Evolutionary conservation across 2,329 filamentous ascomycete species (phyloP), one percentile per base, ranked within the genome.

Genomic region (Cladophialophora psammophila): DNA sequence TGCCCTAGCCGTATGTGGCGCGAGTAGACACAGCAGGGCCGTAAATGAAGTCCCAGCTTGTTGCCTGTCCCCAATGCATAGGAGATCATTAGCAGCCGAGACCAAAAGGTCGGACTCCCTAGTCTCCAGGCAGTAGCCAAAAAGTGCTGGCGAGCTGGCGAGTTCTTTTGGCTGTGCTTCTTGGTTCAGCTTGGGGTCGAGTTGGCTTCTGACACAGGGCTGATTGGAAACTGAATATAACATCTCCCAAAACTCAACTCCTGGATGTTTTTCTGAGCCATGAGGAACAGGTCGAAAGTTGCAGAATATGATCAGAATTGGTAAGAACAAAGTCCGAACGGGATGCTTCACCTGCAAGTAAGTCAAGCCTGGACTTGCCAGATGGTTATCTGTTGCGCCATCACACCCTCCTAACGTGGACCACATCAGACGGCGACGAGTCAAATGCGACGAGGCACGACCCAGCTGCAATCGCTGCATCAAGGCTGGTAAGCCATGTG

Each of bases 371-470:
- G 2, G 20, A 5, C 26, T 13, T 12, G 8, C 35, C 36, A 50
- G 9, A 32, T 45, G 13, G 53, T n/a, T 34, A 13, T 20, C n/a
- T 36, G 26, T 26, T 50, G 45, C 45, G 2, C 3, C 45, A 50
- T 50, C 9, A 18, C 31, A 52, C 20, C 20, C 34, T 59, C 8
- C 34, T 50, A 40, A 58, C 34, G 38, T 52, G 8, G 18, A 5
- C 15, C 18, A 5, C 36, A 61, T 20, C 18, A 70, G 69, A 52
- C 56, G 57, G 3, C 58, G 70, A 45, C 55, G 64, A 20, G 69
- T 76, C 31, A 76, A 76, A 67, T 76, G 75, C 55, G 75, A 74
- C 60, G 75, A 76, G 61, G 68, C 65, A 8, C 72, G 68, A 2
- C 75, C 75, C 12, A 63, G 38, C 15, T 76, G 74, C 64, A 34